Percentiles rank a stretch among this genome's conserved stretches.
phyloP scores from a whole-genome alignment of 2,329 filamentous ascomycete species.

The Rutstroemia sp. region DNA sequence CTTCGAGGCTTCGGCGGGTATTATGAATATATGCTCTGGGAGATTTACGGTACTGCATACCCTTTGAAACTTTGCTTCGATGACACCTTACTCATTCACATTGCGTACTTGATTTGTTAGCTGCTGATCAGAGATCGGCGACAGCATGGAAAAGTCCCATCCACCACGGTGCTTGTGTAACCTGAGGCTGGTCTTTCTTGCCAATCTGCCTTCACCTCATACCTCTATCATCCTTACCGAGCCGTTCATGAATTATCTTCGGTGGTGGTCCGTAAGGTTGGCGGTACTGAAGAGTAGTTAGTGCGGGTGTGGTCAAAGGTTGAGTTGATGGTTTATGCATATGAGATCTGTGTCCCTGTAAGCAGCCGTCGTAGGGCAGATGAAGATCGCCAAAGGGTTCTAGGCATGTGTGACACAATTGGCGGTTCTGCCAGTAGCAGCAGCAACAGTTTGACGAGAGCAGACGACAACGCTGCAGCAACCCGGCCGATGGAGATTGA shows the following conservation, averaged over 20 bases:
- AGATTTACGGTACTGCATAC: neutral
- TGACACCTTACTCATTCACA: too few relatives aligned
- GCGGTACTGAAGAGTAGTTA: neutral
- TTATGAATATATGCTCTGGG: neutral
- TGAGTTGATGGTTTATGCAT: neutral
- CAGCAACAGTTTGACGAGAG: neutral
- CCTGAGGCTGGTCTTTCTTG: neutral
- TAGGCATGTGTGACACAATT: neutral
- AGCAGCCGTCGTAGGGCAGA: slow-evolving; percentile 10
- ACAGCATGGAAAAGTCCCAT: neutral
- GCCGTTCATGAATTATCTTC: neutral
- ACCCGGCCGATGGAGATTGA: neutral
- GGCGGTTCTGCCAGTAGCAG: neutral
- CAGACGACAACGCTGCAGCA: neutral
- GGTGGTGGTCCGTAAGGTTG: neutral
- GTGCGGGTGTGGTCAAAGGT: neutral
- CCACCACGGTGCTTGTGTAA: neutral
- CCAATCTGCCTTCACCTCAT: neutral
- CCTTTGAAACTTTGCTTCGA: too few relatives aligned
- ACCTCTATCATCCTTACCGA: neutral
- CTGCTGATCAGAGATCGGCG: neutral
- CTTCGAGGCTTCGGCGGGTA: neutral
- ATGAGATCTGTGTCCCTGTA: slow-evolving; percentile 1
- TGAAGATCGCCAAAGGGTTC: slow-evolving; percentile 16
- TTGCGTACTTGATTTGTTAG: too few relatives aligned